phyloP scores from a whole-genome alignment of 2,329 filamentous ascomycete species.

The Calonectria fujianensis region DNA sequence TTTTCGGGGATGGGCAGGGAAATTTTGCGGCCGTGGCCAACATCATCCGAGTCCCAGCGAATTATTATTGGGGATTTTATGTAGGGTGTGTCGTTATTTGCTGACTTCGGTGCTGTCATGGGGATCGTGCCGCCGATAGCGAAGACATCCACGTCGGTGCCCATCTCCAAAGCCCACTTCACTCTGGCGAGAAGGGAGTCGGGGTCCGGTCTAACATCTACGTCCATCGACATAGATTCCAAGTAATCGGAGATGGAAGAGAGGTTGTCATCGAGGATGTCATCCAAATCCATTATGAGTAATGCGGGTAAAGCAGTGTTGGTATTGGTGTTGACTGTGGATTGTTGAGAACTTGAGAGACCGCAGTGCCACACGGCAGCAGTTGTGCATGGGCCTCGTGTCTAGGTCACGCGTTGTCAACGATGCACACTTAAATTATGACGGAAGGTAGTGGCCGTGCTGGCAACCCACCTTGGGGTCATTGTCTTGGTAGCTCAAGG shows the following conservation, averaged over 20 bases:
- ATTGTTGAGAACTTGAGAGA: neutral
- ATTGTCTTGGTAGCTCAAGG: neutral
- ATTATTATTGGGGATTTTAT: neutral
- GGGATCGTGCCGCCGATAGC: neutral
- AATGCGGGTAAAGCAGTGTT: neutral
- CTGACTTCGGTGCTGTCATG: neutral
- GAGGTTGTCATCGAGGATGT: neutral
- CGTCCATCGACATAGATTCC: neutral
- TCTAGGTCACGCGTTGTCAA: neutral
- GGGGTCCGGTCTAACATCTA: fast-evolving
- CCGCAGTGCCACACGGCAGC: neutral
- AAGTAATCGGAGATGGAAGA: neutral
- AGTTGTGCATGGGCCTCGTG: neutral
- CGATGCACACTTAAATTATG: neutral
- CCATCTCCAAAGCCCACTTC: neutral
- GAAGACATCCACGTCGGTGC: neutral
- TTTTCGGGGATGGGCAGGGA: neutral
- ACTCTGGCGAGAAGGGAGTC: neutral
- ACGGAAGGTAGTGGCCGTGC: neutral
- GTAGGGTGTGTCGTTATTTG: neutral
- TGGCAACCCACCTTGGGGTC: neutral
- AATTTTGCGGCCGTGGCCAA: neutral
- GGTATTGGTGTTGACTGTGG: neutral
- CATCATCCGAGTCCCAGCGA: neutral
- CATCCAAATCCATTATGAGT: neutral